Evolutionary conservation across 2,329 filamentous ascomycete genomes (phyloP), one percentile per base, ranked within the genome.

Genomic region (Juglanconis oblonga): DNA sequence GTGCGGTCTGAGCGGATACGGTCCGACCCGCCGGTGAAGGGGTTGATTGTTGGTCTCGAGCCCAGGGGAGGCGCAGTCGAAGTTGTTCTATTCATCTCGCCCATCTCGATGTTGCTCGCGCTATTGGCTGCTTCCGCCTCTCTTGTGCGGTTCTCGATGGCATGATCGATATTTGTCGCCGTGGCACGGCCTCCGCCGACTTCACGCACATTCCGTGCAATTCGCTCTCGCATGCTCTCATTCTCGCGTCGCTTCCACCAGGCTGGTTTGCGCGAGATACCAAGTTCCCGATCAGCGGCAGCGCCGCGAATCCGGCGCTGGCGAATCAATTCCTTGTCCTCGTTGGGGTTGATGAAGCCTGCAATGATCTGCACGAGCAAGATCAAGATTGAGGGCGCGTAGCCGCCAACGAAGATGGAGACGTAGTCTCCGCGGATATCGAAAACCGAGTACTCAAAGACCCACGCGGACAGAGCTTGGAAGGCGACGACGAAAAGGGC

Each of bases 261-360:
- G 5, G 79, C 79, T 0, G 88, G 88, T 69, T 86, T 87, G 55
- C 78, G 75, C 9, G 80, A 76, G 55, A 87, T 73, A 55, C 87
- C 86, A 9, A 91, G 79, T 56, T 88, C 85, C 5, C 76, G 78
- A 68, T 91, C 85, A 17, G 81, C 72, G 31, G 76, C 72, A 4
- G 76, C 75, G 6, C 84, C 86, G 8, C 87, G 82, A 38, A 77
- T 72, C 4, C 82, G 80, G 53, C 89, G 81, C 71, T 89, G 86
- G 35, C 80, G 76, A 38, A 89, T 82, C n/a, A 92, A 79, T 55
- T 86, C 79, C 59, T 79, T 79, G 68, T 92, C 89, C 72, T 92
- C 89, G 65, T 92, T 92, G 24, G 84, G 81, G 35, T 84, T 81
- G n/a, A 81, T 64, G 66, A 83, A 85, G 11, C 88, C 89, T 44